phyloP scores from a whole-genome alignment of 2,329 filamentous ascomycete species.

The Shiraia bambusicola region DNA sequence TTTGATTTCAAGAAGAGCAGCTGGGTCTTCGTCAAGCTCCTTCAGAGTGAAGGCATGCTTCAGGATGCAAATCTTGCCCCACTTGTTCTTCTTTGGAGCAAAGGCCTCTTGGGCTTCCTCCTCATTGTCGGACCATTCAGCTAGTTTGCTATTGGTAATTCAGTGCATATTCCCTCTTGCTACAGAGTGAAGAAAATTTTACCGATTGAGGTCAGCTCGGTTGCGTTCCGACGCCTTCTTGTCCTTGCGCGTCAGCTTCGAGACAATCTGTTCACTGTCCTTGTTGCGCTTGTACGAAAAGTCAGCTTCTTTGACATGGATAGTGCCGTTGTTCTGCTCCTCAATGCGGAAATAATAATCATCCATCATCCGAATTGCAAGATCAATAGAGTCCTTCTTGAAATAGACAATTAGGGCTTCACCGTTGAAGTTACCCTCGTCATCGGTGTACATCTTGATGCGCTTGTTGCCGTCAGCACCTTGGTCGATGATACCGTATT shows the following conservation, averaged over 20 bases:
- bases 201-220: slow-evolving; percentile 80
- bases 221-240: slow-evolving; percentile 89
- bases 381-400: slow-evolving; percentile 86
- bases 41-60: slow-evolving; percentile 90
- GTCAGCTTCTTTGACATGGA: slow-evolving; percentile 82
- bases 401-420: slow-evolving; percentile 94
- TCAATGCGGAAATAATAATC: slow-evolving; percentile 77
- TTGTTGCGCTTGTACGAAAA: slow-evolving; percentile 87
- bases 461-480: slow-evolving; percentile 84
- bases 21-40: slow-evolving; percentile 82
- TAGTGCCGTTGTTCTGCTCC: slow-evolving; percentile 51
- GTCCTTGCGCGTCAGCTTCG: slow-evolving; percentile 62
- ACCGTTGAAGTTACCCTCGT: slow-evolving; percentile 83
- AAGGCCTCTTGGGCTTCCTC: slow-evolving; percentile 47
- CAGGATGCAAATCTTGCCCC: slow-evolving; percentile 81
- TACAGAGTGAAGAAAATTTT: slow-evolving; percentile 14
- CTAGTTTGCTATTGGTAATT: slow-evolving; percentile 66
- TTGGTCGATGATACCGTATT: slow-evolving; percentile 89
- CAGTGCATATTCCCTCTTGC: slow-evolving; percentile 1
- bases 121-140: slow-evolving; percentile 92
- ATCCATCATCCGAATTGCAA: slow-evolving; percentile 78
- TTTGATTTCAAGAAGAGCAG: slow-evolving; percentile 84
- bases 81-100: slow-evolving; percentile 57
- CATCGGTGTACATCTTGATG: slow-evolving; percentile 89
- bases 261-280: slow-evolving; percentile 55